Conservation (phyloP, 2,329 filamentous ascomycete species). For the Cadophora sp. region DNA sequence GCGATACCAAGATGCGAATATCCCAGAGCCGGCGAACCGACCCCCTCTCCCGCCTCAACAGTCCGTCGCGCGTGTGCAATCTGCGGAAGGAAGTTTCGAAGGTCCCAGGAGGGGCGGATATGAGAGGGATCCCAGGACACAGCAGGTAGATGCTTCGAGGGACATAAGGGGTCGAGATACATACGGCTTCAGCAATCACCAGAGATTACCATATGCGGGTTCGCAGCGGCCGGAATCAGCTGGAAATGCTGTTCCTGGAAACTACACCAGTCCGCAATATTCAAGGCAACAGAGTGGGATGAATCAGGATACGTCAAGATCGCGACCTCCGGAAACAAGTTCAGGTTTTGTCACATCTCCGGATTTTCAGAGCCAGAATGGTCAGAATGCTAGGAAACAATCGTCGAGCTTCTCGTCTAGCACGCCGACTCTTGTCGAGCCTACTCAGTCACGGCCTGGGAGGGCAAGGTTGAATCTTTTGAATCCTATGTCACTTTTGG, state of each 20-base stretch:
- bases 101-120: constrained; percentile 22
- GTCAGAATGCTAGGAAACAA: constrained; percentile 35
- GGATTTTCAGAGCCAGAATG: constrained; percentile 34
- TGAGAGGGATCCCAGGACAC: constrained; percentile 31
- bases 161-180: constrained; percentile 30
- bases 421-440: constrained; percentile 28
- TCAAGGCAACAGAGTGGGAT: constrained; percentile 28
- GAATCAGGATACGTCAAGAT: constrained; percentile 30
- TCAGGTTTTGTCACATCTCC: constrained; percentile 29
- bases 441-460: constrained; percentile 34
- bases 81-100: constrained; percentile 33
- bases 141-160: constrained; percentile 29
- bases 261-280: constrained; percentile 32
- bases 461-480: constrained; percentile 42
- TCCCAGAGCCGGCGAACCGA: constrained; percentile 38
- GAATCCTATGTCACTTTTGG: constrained; percentile 41
- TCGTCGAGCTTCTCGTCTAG: constrained; percentile 37
- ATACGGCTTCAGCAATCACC: constrained; percentile 34
- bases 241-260: constrained; percentile 34
- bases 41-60: constrained; percentile 57
- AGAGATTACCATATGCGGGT: constrained; percentile 34
- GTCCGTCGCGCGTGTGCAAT: constrained; percentile 48
- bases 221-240: constrained; percentile 37
- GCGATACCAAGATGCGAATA: constrained; percentile 36
- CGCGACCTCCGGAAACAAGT: constrained; percentile 30